Conservation (phyloP, 2,329 filamentous ascomycete genomes). For the Fusarium azukiicola region DNA sequence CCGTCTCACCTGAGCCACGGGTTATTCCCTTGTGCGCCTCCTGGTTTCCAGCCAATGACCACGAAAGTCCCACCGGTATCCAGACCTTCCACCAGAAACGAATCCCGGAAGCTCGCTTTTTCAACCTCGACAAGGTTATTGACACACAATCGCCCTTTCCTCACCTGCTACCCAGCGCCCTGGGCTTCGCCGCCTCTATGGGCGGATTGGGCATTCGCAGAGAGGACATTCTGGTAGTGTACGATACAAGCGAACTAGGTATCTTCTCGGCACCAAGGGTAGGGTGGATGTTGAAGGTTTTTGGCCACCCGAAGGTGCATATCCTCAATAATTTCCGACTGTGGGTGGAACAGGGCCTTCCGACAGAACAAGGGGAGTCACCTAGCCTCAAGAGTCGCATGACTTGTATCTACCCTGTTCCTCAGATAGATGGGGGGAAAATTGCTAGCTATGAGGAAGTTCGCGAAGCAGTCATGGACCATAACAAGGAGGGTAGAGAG, state of each 20-base stretch:
- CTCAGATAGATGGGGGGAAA: slow-evolving; percentile 78
- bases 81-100: slow-evolving; percentile 90
- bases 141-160: slow-evolving; percentile 94
- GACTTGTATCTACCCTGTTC: slow-evolving; percentile 79
- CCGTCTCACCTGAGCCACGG: slow-evolving; percentile 77
- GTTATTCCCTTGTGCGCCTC: slow-evolving; percentile 94
- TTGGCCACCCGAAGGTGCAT: slow-evolving; percentile 94
- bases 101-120: slow-evolving; percentile 95
- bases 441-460: slow-evolving; percentile 93
- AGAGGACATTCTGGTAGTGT: slow-evolving; percentile 96
- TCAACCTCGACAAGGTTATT: slow-evolving; percentile 95
- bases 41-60: slow-evolving; percentile 92
- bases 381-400: slow-evolving; percentile 79
- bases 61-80: slow-evolving; percentile 90
- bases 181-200: slow-evolving; percentile 93
- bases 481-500: slow-evolving; percentile 91
- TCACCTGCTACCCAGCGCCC: slow-evolving; percentile 94
- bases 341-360: slow-evolving; percentile 93
- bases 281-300: slow-evolving; percentile 94
- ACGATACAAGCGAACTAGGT: slow-evolving; percentile 94
- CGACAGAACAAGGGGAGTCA: slow-evolving; percentile 88
- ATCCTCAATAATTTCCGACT: slow-evolving; percentile 96
- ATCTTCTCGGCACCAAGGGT: slow-evolving; percentile 97
- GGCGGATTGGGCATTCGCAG: slow-evolving; percentile 91
- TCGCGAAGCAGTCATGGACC: slow-evolving; percentile 86